Evolutionary conservation across 495 filamentous ascomycete species (phyloP).

Genomic region (Immersiella caudata): DNA sequence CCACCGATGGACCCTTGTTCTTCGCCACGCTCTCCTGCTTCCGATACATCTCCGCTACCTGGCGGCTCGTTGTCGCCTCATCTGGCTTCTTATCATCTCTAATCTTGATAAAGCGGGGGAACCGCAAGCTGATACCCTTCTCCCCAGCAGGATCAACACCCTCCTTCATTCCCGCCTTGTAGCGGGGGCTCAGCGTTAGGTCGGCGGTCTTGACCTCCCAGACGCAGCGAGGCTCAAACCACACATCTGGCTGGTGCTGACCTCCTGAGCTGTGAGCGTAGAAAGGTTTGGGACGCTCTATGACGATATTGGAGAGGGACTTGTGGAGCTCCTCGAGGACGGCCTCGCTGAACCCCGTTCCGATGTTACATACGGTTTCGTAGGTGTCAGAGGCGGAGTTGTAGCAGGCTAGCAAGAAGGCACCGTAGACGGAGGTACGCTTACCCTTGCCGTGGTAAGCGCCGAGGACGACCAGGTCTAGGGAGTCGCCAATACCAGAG

Average conservation of each 20-base stretch:
- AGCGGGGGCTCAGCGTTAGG: constrained; percentile 87
- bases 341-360: constrained; percentile 92
- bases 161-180: constrained; percentile 74
- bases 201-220: constrained; percentile 99
- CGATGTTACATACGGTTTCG: constrained; percentile 97
- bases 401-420: constrained; percentile 93
- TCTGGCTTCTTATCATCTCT: constrained; percentile 95
- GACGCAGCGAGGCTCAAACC: constrained; percentile 92
- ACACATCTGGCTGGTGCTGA: constrained; percentile 95
- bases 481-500: constrained; percentile 86
- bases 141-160: constrained; percentile 67
- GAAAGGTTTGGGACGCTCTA: constrained; percentile 91
- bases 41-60: constrained; percentile 94
- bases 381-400: constrained; percentile 76
- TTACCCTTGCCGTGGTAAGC: constrained; percentile 95
- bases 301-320: constrained; percentile 68
- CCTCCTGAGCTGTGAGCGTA: constrained; percentile 81
- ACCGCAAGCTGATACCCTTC: constrained; percentile 86
- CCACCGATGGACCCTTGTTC: constrained; percentile 76
- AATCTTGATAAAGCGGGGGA: constrained; percentile 86
- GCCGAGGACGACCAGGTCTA: constrained; percentile 93
- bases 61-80: constrained; percentile 78
- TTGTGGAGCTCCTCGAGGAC: constrained; percentile 80
- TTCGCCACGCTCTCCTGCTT: constrained; percentile 85
- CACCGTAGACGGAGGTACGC: constrained; percentile 90